Base-by-base conservation (phyloP, 2,329 filamentous ascomycete species). In the Bipolaris zeicola region DNA sequence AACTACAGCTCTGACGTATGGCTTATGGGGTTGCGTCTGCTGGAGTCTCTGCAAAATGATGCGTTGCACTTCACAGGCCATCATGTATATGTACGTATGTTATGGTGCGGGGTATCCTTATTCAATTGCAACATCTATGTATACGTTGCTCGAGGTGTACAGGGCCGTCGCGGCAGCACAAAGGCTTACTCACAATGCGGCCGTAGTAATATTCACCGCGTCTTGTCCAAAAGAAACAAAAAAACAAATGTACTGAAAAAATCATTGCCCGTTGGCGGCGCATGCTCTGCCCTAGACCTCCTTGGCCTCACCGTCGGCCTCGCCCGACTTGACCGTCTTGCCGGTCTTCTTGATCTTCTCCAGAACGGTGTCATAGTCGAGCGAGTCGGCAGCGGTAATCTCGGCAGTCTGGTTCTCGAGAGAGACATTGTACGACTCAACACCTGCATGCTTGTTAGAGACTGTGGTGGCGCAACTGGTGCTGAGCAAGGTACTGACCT, bases 291-390 rank as follows among this genome's bases (percentile, higher is more conserved):
- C 38, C 49, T 69, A 76, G 38, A 75, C 64, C 13, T 72, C 70
- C 66, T 54, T 63, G 22, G 64, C 52, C 38, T 65, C 54, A 44
- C 89, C 90, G 73, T 93, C 89, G 22, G 84, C 88, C 81, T 87
- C 85, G 66, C 84, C 90, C 26, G 83, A 87, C 78, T 90, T 96
- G 75, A 97, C 88, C 72, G 89, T 89, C 86, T 97, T 97, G 72
- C 93, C 93, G 11, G 93, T 96, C 87, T 96, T 96, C 84, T 89
- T 88, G 77, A 97, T 96, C 76, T 91, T 96, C 74, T 85, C 83
- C 59, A 96, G 86, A 57, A 96, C 91, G 46, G 87, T 91, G 64
- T 91, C 87, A 81, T 94, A 96, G 56, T 85, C 82, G 61, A 96
- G 83, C 52, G 79, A 81, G 3, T 86, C 82, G 64, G 88, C 85